Conservation (phyloP, 306 rosid species). For the Hylodesmum podocarpum region DNA sequence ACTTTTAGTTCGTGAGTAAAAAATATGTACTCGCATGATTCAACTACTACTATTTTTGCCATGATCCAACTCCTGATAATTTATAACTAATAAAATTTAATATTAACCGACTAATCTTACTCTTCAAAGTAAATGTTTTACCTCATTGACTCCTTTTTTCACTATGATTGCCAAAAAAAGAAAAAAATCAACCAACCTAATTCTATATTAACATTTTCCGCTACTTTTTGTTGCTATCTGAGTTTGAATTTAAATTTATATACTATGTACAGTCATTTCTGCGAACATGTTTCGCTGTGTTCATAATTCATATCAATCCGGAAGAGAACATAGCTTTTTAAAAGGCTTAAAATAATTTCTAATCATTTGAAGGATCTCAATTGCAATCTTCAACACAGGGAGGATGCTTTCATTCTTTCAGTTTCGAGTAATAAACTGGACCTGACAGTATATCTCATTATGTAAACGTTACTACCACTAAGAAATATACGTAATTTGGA, state of each 20-base stretch:
- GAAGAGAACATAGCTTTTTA: neutral
- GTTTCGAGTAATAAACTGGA: conserved; percentile 27
- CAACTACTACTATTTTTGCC: no score
- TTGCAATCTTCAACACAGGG: neutral
- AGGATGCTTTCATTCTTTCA: conserved; percentile 11
- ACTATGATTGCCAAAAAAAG: neutral
- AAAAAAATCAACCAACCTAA: neutral
- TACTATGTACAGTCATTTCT: neutral
- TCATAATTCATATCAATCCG: no score
- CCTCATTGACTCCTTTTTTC: neutral
- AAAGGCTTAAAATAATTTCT: neutral
- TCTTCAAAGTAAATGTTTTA: neutral
- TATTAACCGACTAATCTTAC: neutral
- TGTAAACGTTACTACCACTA: conserved; percentile 1
- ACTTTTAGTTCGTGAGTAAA: no score
- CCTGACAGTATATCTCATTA: neutral
- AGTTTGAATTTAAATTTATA: neutral
- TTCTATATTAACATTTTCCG: neutral
- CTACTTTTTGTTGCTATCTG: neutral
- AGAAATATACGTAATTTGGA: neutral
- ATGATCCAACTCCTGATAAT: no score
- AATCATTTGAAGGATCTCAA: neutral
- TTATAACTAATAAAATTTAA: no score
- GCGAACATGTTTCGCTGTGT: neutral
- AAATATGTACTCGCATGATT: no score